Conservation (phyloP, 164 flowering plant genomes). For the Liriodendron chinense region DNA sequence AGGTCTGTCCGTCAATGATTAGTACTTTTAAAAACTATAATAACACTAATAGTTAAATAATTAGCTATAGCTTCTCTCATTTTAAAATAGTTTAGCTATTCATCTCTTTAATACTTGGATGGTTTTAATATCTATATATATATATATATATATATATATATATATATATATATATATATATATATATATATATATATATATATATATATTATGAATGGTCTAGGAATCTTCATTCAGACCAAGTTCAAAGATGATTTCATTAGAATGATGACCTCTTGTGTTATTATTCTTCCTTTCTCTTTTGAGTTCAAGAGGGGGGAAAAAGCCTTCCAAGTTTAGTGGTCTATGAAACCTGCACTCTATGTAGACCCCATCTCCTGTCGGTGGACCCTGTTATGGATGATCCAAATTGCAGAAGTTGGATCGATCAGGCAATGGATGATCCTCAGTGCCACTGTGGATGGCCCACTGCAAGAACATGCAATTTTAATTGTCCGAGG, state of each 20-base stretch:
- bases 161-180: too few relatives aligned
- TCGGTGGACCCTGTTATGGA: too few relatives aligned
- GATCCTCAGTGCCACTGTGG: too few relatives aligned
- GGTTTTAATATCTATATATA: too few relatives aligned
- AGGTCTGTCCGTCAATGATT: background rate
- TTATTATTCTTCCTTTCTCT: background rate
- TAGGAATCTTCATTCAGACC: background rate
- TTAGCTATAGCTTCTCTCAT: background rate
- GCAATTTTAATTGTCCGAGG: too few relatives aligned
- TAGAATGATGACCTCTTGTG: background rate
- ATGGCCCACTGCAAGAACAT: too few relatives aligned
- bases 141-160: too few relatives aligned
- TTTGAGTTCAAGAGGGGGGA: background rate
- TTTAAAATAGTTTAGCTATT: background rate
- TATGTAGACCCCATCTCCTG: background rate
- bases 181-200: background rate
- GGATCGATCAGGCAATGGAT: too few relatives aligned
- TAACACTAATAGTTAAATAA: conserved; percentile 4
- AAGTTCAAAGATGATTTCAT: background rate
- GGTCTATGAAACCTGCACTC: background rate
- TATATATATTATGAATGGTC: background rate
- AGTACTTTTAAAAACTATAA: background rate
- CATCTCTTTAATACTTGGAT: too few relatives aligned
- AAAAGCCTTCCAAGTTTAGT: background rate
- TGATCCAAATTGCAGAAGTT: too few relatives aligned